Percentiles rank a stretch among this genome's conserved stretches.
phyloP scores from a whole-genome alignment of 169 alveolate species.

The Amoebophrya sp. region DNA sequence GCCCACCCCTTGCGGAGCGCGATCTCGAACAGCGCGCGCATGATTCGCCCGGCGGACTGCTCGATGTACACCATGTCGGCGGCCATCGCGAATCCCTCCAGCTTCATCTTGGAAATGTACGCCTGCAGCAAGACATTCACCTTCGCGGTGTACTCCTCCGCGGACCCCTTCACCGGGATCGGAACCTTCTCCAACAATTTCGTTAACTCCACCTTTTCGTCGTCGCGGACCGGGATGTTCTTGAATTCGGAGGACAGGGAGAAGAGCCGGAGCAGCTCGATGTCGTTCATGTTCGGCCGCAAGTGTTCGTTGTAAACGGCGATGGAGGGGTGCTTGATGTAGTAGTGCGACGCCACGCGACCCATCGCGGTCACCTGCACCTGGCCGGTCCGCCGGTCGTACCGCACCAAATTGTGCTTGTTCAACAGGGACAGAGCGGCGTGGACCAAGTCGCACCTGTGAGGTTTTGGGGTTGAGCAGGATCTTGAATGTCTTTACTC shows the following conservation, averaged over 20 bases:
- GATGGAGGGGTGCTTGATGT: slow-evolving; percentile 88
- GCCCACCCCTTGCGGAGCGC: slow-evolving; percentile 91
- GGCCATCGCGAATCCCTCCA: slow-evolving; percentile 93
- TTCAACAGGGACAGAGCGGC: slow-evolving; percentile 87
- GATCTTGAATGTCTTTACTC: no score
- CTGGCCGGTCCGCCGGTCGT: slow-evolving; percentile 79
- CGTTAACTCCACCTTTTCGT: slow-evolving; percentile 90
- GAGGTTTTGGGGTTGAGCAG: not conserved
- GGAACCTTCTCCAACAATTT: slow-evolving; percentile 88
- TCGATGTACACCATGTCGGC: slow-evolving; percentile 97
- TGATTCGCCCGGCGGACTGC: slow-evolving; percentile 96
- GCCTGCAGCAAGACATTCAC: slow-evolving; percentile 91
- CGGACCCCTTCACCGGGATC: slow-evolving; percentile 76
- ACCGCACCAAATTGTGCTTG: slow-evolving; percentile 82
- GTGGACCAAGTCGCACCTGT: slow-evolving; percentile 50
- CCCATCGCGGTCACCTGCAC: slow-evolving; percentile 94
- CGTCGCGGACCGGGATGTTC: slow-evolving; percentile 92
- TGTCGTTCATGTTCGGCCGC: slow-evolving; percentile 79
- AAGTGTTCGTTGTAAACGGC: slow-evolving; percentile 84
- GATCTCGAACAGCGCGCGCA: slow-evolving; percentile 95
- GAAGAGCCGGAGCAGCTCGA: slow-evolving; percentile 90
- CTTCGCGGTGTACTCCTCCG: slow-evolving; percentile 78
- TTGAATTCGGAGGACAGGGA: slow-evolving; percentile 92
- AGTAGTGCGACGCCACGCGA: slow-evolving; percentile 94
- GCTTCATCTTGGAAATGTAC: slow-evolving; percentile 88